These are phyloP conservation scores for Pseudonitzschia multistriata DNA, from an alignment of 108 stramenopile species.

Conservation along the genomic window DNA sequence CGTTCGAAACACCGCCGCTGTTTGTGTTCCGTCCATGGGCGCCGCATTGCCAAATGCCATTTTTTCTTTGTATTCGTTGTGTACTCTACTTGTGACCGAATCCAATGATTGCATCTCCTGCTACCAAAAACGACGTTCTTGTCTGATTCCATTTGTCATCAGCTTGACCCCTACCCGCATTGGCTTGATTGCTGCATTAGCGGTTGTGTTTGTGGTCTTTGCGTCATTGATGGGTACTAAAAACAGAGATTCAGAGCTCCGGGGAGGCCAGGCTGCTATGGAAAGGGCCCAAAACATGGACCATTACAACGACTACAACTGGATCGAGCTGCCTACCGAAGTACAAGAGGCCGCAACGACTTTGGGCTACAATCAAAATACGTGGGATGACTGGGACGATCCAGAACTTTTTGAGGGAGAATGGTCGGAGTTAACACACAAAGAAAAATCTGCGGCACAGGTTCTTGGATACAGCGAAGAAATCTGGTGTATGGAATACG, in stretches of 20 bases:
- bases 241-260: not conserved
- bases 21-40: no score
- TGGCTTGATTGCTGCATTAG: not conserved
- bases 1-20: no score
- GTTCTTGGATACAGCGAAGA: constrained; percentile 4
- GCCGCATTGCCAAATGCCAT: no score
- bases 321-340: constrained; percentile 38
- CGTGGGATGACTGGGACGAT: constrained; percentile 29
- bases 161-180: no score
- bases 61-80: no score
- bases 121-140: no score
- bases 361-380: constrained; percentile 39
- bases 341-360: constrained; percentile 29
- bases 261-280: not conserved
- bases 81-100: no score
- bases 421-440: constrained; percentile 42
- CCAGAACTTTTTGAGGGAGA: constrained; percentile 12
- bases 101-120: no score
- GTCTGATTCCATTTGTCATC: no score
- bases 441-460: constrained; percentile 38
- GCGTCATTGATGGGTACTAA: not conserved
- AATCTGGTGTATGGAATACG: not conserved
- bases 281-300: not conserved
- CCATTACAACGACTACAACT: constrained; percentile 26
- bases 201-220: not conserved